Base-by-base conservation (phyloP, 257 asterid species). In the Sherardia arvensis region DNA sequence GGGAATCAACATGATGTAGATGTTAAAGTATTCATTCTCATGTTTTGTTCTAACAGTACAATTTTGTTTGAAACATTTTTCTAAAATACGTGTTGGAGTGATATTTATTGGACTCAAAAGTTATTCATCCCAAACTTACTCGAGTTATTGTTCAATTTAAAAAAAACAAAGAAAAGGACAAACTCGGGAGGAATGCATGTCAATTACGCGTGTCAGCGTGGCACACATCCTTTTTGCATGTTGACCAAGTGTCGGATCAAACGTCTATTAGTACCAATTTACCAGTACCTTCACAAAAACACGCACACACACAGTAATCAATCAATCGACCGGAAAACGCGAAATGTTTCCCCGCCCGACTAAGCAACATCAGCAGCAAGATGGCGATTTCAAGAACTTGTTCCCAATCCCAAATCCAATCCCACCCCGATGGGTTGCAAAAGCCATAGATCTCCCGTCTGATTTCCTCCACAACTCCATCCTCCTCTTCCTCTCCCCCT, bases 391-490 rank as follows among this genome's bases (percentile, higher is more conserved):
- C 47, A 53, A n/a, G 22, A 62, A n/a, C 55, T 33, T 15, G n/a
- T 40, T 65, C 15, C 56, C 73, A 22, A 57, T 79, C 8, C 76
- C 76, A 10, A 74, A 47, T 68, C 74, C 77, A 28, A 68, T 78
- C 29, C 76, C 78, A 25, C 61, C 75, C 22, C 3, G 65, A 12
- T 78, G 73, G 71, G 58, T 74, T 68, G 63, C 71, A n/a, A 84
- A 78, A 25, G 69, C 84, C 67, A 12, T 77, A 54, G 69, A 76
- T 0, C 69, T 74, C 1, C 80, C 78, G 56, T 71, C 79, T 8
- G 71, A 85, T 14, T 68, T 81, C 36, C 0, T 81, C 66, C 59
- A 73, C 69, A 70, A 38, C 67, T 73, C 69, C 22, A 38, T 80
- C 15, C 5, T 66, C 40, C 67, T 79, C 53, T 20, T 77, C 9